These are phyloP conservation scores for Cydonia oblonga DNA, from an alignment of 331 rosid species.

Conservation along the genomic window DNA sequence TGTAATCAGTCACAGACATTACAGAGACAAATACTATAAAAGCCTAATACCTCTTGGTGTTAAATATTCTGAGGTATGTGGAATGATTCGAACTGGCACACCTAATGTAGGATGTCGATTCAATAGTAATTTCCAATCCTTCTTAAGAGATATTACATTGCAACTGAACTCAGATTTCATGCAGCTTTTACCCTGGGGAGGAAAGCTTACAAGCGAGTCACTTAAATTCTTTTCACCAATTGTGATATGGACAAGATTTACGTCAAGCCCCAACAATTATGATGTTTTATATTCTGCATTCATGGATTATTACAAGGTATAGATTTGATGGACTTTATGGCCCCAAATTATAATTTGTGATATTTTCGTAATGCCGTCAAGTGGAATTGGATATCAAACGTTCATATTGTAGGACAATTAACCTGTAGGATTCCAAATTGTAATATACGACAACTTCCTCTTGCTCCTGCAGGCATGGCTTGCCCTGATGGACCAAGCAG, in stretches of 20 bases:
- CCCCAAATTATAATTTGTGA: background rate
- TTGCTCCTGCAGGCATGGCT: conserved; percentile 58
- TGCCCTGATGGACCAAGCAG: conserved; percentile 36
- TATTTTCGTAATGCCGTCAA: background rate
- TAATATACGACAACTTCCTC: background rate
- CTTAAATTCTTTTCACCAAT: conserved; percentile 78
- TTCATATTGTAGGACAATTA: background rate
- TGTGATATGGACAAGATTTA: conserved; percentile 85
- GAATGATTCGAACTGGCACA: background rate
- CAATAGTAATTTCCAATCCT: conserved; percentile 4
- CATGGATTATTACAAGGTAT: conserved; percentile 80
- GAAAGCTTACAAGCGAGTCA: conserved; percentile 87
- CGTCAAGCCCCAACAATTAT: conserved; percentile 43
- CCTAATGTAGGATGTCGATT: background rate
- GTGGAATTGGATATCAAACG: background rate
- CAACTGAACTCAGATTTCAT: conserved; percentile 55
- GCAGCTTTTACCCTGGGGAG: conserved; percentile 99
- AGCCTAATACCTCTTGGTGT: conserved; percentile 64
- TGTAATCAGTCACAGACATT: conserved; percentile 41
- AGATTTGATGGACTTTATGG: background rate
- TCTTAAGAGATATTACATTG: conserved; percentile 22
- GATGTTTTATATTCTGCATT: conserved; percentile 64
- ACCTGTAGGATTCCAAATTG: background rate
- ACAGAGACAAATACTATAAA: conserved; percentile 69
- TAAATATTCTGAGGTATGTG: conserved; percentile 63